phyloP scores from a whole-genome alignment of 164 flowering plant species.

The Umbilicus rupestris region DNA sequence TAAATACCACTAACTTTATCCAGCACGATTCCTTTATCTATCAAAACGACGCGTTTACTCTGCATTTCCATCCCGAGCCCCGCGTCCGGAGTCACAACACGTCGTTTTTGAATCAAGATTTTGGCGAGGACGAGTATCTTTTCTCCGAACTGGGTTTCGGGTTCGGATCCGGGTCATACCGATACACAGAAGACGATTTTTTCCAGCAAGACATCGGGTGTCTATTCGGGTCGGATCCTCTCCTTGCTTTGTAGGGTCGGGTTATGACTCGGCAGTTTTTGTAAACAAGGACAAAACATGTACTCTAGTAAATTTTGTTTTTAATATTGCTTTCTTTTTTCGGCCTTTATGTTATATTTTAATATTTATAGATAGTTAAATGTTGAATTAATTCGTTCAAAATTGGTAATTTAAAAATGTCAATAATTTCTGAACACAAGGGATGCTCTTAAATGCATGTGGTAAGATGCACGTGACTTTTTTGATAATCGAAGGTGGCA shows the following conservation, averaged over 20 bases:
- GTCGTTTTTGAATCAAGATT: constrained; percentile 2
- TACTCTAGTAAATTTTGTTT: constrained; percentile 3
- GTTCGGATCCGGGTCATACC: constrained; percentile 15
- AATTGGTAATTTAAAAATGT: no score
- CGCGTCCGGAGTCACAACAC: background rate
- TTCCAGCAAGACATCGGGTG: constrained; percentile 65
- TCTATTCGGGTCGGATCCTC: constrained; percentile 52
- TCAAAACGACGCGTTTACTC: constrained; percentile 18
- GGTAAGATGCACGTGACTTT: constrained; percentile 1
- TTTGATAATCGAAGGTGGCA: background rate
- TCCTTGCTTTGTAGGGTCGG: constrained; percentile 17
- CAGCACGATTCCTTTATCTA: constrained; percentile 16
- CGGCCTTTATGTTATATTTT: background rate
- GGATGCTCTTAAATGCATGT: constrained; percentile 3
- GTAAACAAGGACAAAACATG: background rate
- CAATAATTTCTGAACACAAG: background rate
- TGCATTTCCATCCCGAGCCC: constrained; percentile 28
- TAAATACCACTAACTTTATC: constrained; percentile 1
- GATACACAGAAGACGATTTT: constrained; percentile 23
- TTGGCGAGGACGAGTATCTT: background rate
- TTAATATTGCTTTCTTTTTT: no score
- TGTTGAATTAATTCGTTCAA: background rate
- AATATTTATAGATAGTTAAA: background rate
- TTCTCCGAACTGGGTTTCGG: constrained; percentile 20
- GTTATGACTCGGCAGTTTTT: constrained; percentile 3